A percentile compares a stretch with the other conserved stretches of the same genome.
phyloP scores from a whole-genome alignment of 305 asterid species.

The Solanum hybrid region DNA sequence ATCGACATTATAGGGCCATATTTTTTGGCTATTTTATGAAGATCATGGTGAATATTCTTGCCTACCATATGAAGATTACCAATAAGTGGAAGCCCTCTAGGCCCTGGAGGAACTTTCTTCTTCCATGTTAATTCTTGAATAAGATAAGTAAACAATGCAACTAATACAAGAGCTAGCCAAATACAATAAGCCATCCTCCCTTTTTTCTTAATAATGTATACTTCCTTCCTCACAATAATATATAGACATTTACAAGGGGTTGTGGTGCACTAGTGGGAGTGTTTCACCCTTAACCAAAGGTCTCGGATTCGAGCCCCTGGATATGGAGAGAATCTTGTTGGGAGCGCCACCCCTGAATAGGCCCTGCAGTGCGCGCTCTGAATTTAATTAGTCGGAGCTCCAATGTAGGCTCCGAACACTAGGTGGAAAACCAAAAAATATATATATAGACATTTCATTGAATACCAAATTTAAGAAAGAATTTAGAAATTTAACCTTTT shows the following conservation, averaged over 20 bases:
- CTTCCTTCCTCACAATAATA: neutral
- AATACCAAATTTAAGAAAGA: neutral
- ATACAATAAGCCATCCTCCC: neutral
- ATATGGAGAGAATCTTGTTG: no score
- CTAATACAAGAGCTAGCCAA: neutral
- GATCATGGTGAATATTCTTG: neutral
- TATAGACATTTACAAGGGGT: neutral
- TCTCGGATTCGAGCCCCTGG: no score
- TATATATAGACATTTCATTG: neutral
- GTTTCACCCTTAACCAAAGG: no score
- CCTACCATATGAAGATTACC: neutral
- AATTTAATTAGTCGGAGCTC: no score
- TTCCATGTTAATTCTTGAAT: neutral
- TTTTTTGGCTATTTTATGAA: neutral
- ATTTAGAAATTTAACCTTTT: neutral
- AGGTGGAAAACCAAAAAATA: no score
- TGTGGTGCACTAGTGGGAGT: no score
- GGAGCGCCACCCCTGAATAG: no score
- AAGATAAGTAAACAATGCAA: neutral
- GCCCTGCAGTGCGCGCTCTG: no score
- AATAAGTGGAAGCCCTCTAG: neutral
- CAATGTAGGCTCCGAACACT: no score
- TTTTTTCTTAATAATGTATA: neutral
- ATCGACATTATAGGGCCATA: neutral
- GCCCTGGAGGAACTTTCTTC: neutral